A percentile compares a stretch with the other conserved stretches of the same genome.
phyloP scores from a whole-genome alignment of 2,329 filamentous ascomycete species.

The Arthrinium puccinioides region DNA sequence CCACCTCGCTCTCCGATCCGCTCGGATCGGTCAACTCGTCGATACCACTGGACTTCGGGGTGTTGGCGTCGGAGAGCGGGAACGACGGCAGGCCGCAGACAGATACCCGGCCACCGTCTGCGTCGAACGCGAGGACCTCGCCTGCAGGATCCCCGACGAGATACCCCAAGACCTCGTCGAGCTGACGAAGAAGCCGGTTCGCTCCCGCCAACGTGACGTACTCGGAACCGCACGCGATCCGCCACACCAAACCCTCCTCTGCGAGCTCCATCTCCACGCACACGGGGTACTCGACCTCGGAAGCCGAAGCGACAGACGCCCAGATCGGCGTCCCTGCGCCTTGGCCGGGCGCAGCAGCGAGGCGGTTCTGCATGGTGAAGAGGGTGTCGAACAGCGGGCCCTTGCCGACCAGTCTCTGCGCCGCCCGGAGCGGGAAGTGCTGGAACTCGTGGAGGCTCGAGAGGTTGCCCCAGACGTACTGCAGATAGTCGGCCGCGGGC shows the following conservation, averaged over 20 bases:
- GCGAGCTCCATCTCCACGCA: constrained; percentile 73
- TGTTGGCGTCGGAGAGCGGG: constrained; percentile 4
- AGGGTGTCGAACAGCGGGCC: constrained; percentile 44
- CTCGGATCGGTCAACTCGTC: too few species aligned
- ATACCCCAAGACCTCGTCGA: constrained; percentile 52
- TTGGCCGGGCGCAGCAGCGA: background rate
- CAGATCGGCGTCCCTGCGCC: constrained; percentile 35
- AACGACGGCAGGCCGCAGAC: constrained; percentile 58
- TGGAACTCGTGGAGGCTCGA: constrained; percentile 62
- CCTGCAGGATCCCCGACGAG: constrained; percentile 43
- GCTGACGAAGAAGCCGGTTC: constrained; percentile 41
- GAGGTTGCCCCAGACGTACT: constrained; percentile 66
- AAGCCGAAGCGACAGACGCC: constrained; percentile 53
- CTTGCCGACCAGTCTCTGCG: constrained; percentile 42
- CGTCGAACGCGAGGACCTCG: constrained; percentile 47
- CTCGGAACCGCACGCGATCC: constrained; percentile 59
- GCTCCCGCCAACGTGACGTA: constrained; percentile 41
- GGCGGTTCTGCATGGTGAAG: constrained; percentile 44
- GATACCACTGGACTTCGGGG: background rate
- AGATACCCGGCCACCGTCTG: constrained; percentile 37
- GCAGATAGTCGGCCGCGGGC: constrained; percentile 54
- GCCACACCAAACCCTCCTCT: constrained; percentile 54
- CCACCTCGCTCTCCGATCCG: constrained; percentile 20
- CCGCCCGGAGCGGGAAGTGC: constrained; percentile 68
- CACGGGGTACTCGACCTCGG: constrained; percentile 72